Evolutionary conservation across 345 rosid species (phyloP).

Genomic region (Angophora floribunda): DNA sequence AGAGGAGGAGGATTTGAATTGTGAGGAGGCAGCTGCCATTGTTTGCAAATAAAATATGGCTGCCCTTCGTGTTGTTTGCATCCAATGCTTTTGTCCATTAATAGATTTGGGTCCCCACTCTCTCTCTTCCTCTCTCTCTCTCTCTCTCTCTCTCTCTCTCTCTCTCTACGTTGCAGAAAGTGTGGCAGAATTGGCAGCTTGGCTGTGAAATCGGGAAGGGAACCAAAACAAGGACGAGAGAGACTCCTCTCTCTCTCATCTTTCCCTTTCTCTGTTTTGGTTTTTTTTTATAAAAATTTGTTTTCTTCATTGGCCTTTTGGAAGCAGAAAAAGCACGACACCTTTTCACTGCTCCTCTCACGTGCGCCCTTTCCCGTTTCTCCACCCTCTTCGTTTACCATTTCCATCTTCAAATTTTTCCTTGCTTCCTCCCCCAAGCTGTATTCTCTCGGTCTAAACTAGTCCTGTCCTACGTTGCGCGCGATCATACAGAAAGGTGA

Average conservation of each 20-base stretch:
- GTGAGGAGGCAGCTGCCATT: constrained; percentile 8
- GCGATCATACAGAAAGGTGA: neutral
- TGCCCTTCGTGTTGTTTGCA: neutral
- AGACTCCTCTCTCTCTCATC: neutral
- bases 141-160: constrained; percentile 1
- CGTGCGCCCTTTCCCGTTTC: constrained; percentile 9
- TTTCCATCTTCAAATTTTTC: neutral
- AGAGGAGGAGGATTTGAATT: neutral
- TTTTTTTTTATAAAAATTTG: neutral
- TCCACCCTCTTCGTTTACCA: neutral
- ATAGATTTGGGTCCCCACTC: constrained; percentile 33
- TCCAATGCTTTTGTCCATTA: neutral
- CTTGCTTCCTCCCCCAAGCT: neutral
- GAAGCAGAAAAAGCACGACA: constrained; percentile 3
- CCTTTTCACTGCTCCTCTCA: constrained; percentile 24
- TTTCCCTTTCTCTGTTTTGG: neutral
- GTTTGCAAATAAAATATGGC: constrained; percentile 23
- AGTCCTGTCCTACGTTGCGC: neutral
- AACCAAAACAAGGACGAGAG: neutral
- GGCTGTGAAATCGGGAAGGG: neutral
- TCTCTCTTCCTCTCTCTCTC: constrained; percentile 3
- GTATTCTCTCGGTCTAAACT: neutral
- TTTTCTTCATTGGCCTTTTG: constrained; percentile 7
- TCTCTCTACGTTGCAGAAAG: constrained; percentile 6
- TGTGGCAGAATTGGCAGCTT: constrained; percentile 10